Evolutionary conservation across 2,329 filamentous ascomycete genomes (phyloP).

Genomic region (Polytolypa hystricis): DNA sequence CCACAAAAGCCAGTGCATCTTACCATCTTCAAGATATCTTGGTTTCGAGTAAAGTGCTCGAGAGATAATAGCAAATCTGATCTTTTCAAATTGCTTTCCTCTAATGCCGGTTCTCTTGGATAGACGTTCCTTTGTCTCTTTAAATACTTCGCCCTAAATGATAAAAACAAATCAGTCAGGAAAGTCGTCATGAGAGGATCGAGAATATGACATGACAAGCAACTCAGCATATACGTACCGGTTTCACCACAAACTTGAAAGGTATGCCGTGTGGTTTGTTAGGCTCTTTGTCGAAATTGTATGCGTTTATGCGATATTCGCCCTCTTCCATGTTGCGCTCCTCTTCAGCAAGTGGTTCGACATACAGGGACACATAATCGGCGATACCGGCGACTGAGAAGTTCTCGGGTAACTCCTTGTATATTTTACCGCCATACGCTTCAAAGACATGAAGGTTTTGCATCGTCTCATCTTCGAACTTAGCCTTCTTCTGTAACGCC

Average conservation of each 20-base stretch:
- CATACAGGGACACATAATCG: slow-evolving; percentile 73
- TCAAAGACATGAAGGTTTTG: slow-evolving; percentile 72
- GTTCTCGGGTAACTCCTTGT: slow-evolving; percentile 61
- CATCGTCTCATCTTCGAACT: slow-evolving; percentile 63
- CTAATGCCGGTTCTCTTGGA: slow-evolving; percentile 89
- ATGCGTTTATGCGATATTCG: slow-evolving; percentile 62
- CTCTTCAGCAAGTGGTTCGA: slow-evolving; percentile 67
- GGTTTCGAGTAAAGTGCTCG: slow-evolving; percentile 63
- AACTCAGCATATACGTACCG: slow-evolving; percentile 42
- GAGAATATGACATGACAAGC: slow-evolving; percentile 1
- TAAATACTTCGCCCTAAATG: slow-evolving; percentile 65
- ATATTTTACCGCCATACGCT: slow-evolving; percentile 69
- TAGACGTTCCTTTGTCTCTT: slow-evolving; percentile 86
- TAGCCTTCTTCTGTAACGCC: slow-evolving; percentile 67
- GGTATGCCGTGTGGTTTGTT: slow-evolving; percentile 76
- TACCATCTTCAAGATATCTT: slow-evolving; percentile 78
- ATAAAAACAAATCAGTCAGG: neutral
- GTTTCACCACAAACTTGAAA: slow-evolving; percentile 78
- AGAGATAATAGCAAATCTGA: slow-evolving; percentile 81
- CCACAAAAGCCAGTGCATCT: slow-evolving; percentile 21
- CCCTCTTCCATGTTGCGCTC: slow-evolving; percentile 51
- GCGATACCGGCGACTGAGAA: slow-evolving; percentile 70
- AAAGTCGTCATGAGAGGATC: neutral
- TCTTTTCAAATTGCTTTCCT: slow-evolving; percentile 96
- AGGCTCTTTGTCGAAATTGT: slow-evolving; percentile 87